These are phyloP conservation scores for Pleurotus citrinopileatus DNA, from an alignment of 768 basidiomycete species.

Conservation along the genomic window DNA sequence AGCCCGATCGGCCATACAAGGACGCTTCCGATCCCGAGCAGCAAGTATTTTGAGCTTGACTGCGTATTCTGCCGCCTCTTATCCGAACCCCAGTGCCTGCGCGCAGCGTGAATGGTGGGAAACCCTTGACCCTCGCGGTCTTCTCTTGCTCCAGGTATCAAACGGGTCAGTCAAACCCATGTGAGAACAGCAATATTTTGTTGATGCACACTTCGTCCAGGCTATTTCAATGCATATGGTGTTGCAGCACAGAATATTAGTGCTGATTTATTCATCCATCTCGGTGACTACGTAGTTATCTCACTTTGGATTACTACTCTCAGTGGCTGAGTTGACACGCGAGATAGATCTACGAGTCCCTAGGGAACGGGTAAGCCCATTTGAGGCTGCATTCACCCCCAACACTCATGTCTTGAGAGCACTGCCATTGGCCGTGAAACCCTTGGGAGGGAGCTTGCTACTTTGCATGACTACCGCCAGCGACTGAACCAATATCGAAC, in stretches of 20 bases:
- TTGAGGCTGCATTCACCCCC: neutral
- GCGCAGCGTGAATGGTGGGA: constrained; percentile 46
- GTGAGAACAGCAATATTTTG: neutral
- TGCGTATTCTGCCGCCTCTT: neutral
- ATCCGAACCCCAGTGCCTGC: constrained; percentile 36
- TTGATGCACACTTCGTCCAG: constrained; percentile 21
- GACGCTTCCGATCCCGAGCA: constrained; percentile 44
- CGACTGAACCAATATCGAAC: constrained; percentile 51
- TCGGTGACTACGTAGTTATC: constrained; percentile 54
- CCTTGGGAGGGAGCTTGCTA: constrained; percentile 52
- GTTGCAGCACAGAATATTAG: constrained; percentile 50
- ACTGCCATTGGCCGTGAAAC: constrained; percentile 46
- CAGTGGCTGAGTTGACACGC: neutral
- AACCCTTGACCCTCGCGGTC: constrained; percentile 50
- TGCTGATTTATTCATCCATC: constrained; percentile 52
- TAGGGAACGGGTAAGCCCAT: constrained; percentile 14
- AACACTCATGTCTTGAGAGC: constrained; percentile 20
- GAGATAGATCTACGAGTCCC: constrained; percentile 46
- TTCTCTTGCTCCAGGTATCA: constrained; percentile 60
- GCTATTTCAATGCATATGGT: constrained; percentile 63
- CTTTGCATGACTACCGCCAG: constrained; percentile 53
- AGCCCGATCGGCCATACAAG: constrained; percentile 51
- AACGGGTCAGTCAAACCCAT: constrained; percentile 28
- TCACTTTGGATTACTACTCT: neutral
- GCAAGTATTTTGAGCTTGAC: constrained; percentile 25